These are phyloP conservation scores for Pythium aristosporum DNA, from an alignment of 352 stramenopile species.

Conservation along the genomic window DNA sequence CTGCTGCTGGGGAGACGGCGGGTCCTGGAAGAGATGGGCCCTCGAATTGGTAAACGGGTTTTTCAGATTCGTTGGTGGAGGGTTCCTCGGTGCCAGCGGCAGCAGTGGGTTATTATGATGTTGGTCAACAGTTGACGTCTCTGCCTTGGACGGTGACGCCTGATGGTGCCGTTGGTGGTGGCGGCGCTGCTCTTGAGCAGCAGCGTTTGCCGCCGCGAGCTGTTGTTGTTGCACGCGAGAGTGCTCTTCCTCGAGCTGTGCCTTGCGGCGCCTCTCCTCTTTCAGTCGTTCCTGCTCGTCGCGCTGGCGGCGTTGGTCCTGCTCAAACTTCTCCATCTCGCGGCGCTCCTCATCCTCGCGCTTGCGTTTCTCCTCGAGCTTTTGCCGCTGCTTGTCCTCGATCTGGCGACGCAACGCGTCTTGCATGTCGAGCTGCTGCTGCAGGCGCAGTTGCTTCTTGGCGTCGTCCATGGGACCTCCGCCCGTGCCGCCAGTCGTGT, in stretches of 20 bases:
- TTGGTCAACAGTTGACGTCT: background rate
- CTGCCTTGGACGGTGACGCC: background rate
- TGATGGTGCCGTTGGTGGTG: background rate
- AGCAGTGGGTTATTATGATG: background rate
- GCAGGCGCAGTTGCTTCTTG: slow-evolving; percentile 12
- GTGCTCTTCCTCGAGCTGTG: slow-evolving; percentile 39
- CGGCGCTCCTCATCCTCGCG: slow-evolving; percentile 60
- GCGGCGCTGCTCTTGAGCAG: slow-evolving; percentile 29
- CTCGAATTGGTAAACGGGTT: slow-evolving; percentile 55
- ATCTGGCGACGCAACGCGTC: slow-evolving; percentile 51
- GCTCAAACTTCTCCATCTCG: slow-evolving; percentile 51
- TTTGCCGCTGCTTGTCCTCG: slow-evolving; percentile 63
- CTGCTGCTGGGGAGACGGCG: slow-evolving; percentile 11
- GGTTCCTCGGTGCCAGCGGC: background rate
- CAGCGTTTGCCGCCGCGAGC: slow-evolving; percentile 30
- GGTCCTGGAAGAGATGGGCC: slow-evolving; percentile 53
- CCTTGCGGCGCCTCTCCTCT: slow-evolving; percentile 49
- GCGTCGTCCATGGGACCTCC: slow-evolving; percentile 1
- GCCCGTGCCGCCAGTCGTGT: slow-evolving; percentile 22
- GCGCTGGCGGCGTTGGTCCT: slow-evolving; percentile 42
- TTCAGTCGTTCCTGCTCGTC: slow-evolving; percentile 44
- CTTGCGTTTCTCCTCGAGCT: slow-evolving; percentile 48
- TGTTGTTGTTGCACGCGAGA: slow-evolving; percentile 35
- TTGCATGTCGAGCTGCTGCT: slow-evolving; percentile 54
- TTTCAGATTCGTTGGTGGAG: slow-evolving; percentile 5